Base-by-base conservation (phyloP, 108 stramenopile species). In the Conticribra guillardii region DNA sequence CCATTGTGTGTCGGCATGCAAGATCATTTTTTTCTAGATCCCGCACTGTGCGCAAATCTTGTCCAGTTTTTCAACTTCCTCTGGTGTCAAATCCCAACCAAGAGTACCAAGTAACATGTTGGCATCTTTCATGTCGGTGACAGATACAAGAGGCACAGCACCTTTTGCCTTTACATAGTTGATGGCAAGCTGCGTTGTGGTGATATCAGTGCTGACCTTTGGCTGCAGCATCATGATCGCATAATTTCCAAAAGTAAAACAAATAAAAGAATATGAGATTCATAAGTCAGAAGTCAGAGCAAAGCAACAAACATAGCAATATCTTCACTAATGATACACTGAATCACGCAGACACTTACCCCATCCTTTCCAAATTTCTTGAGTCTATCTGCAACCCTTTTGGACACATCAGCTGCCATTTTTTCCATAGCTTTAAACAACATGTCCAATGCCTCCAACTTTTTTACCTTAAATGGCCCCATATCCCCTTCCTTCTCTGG, bases 81-180 rank as follows among this genome's bases (percentile, higher is more conserved):
- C 85, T 32, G 90, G 88, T 22, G 56, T 75, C 51, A 96, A 67
- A 17, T 83, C 76, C 95, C 95, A 96, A 21, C 92, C 92, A 22
- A 93, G 29, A 71, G 88, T 92, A 9, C 92, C 92, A 8, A 91
- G 44, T 27, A 96, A 52, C 58, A 89, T 90, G 22, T 92, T 81
- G 2, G 95, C 95, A 28, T 86, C 70, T 63, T 66, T 82, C 23
- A 78, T 57, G 31, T 81, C 87, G 27, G 86, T 92, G 0, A 96
- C 84, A 48, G 89, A 88, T 17, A 84, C 51, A 27, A 96, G 23
- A 26, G 95, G 95, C 5, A 96, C 92, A 8, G 74, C 89, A 18
- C 95, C 95, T 64, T 93, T 92, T 15, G 92, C 92, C 63, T 84
- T 73, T 0, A 96, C 80, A 66, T 93, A 96, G 60, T 94, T 87